Evolutionary conservation across 1,284 basidiomycete species (phyloP), one percentile per base, ranked within the genome.

Genomic region (Phellinidium pouzarii): DNA sequence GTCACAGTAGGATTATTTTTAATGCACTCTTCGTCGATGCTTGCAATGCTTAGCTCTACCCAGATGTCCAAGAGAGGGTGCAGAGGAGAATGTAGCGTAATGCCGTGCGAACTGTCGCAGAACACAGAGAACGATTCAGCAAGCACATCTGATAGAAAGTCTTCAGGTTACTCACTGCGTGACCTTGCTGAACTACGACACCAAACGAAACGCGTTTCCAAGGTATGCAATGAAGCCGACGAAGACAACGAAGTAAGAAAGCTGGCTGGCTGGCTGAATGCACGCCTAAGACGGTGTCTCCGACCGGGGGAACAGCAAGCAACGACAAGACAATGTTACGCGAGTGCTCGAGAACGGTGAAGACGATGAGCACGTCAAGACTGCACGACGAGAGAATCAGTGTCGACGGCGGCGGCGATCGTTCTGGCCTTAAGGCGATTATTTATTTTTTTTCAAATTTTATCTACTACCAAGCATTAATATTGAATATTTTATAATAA

Each of bases 351-450:
- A 14, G 20, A 23, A 29, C 22, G 5, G 23, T 2, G 11, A 31
- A 17, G 27, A 36, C 44, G 27, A 17, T 9, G 44, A 26, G 37
- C 37, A 17, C 37, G 4, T 40, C 19, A 11, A 40, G 37, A 40
- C 8, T 20, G 37, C 37, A 40, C 37, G 8, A 40, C n/a, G 44
- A 46, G 25, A 29, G n/a, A n/a, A 19, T n/a, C 34, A 29, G 44
- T 19, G 44, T 19, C 44, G 34, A 29, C 29, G 44, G 44, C 44
- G 27, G n/a, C 27, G 29, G 19, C 20, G 27, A 46, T 46, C 44
- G 44, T 46, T 46, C 44, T 46, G 44, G 44, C 44, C 44, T 46
- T 46, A 34, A 46, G 44, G 44, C 44, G 44, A 36, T 46, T 26
- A 29, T 7, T 31, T 19, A 19, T 46, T 36, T 46, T 46, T 46